Evolutionary conservation across 1,284 basidiomycete species (phyloP).

Genomic region (Rhodotorula sp.): DNA sequence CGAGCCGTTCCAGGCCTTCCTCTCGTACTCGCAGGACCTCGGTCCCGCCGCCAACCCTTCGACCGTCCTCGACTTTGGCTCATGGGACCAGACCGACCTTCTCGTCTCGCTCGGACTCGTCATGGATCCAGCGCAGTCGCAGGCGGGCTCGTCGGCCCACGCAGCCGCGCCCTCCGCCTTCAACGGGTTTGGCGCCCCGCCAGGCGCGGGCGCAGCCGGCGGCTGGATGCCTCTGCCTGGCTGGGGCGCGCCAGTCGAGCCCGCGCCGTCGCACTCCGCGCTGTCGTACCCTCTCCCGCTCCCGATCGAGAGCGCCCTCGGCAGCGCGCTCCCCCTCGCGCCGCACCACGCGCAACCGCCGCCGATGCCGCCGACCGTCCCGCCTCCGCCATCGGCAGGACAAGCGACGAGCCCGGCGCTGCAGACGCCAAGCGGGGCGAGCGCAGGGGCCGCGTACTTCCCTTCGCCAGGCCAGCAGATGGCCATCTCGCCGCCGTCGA

Average conservation of each 20-base stretch:
- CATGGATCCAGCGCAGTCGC: background rate
- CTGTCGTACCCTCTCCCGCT: background rate
- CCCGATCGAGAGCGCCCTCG: slow-evolving; percentile 13
- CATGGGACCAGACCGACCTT: slow-evolving; percentile 39
- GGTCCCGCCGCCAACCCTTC: slow-evolving; percentile 15
- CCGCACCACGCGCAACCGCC: background rate
- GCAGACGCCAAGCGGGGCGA: too few species aligned
- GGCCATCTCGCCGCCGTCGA: slow-evolving; percentile 1
- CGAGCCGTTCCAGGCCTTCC: slow-evolving; percentile 38
- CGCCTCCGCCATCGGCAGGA: too few species aligned
- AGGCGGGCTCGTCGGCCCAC: too few species aligned
- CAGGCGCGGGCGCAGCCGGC: background rate
- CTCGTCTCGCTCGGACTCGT: slow-evolving; percentile 38
- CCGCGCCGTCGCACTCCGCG: background rate
- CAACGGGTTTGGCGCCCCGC: background rate
- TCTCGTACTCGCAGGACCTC: slow-evolving; percentile 26
- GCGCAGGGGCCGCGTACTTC: background rate
- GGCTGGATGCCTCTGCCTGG: background rate
- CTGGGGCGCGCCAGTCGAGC: background rate
- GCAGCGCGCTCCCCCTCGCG: background rate
- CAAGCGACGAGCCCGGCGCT: background rate
- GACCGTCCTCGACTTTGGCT: slow-evolving; percentile 34
- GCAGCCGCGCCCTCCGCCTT: too few species aligned
- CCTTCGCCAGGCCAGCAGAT: background rate
- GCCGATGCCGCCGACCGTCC: background rate